Base-by-base conservation (phyloP, 768 basidiomycete species). In the Hortiboletus campestris region DNA sequence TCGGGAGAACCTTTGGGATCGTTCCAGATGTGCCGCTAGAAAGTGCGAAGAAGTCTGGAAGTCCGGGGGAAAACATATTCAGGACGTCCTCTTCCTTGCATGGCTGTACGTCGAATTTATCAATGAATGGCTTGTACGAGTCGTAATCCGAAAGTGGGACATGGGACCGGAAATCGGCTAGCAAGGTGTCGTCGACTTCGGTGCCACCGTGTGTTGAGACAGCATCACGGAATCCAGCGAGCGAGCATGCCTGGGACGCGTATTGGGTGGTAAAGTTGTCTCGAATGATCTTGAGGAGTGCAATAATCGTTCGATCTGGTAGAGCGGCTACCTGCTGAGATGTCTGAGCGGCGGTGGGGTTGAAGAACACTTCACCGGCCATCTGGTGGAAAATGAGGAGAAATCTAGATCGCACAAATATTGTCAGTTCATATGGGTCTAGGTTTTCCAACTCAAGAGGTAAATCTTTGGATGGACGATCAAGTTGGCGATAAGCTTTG, bases 21-120 rank as follows among this genome's bases (percentile, higher is more conserved):
- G 39, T 40, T 19, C 64, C 58, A 10, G 64, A 61, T 10, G 65
- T 66, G 8, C 43, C 51, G 12, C 59, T 66, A 4, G 65, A 59
- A n/a, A 46, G 10, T 2, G 45, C 53, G 0, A 66, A 13, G 38
- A 42, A 49, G 17, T 48, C 41, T 1, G 65, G 64, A 11, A 66
- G 32, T 17, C 64, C 65, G 2, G 64, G 65, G 11, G 64, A 41
- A 51, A 66, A 50, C 50, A 66, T 43, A 29, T 66, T 29, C n/a
- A 14, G 14, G 36, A 66, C 57, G 4, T 66, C 56, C 22, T 42
- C 44, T 29, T 66, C 58, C 32, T 53, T 66, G 57, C 64, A 66
- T 22, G 60, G 65, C 3, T 12, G 29, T 14, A 4, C 45, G n/a
- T 61, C 28, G 28, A 66, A 66, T 28, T 53, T 66, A 4, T 39